These are phyloP conservation scores for Sugiyamaella sp. DNA, from an alignment of 1,139 yeast species.

Conservation along the genomic window DNA sequence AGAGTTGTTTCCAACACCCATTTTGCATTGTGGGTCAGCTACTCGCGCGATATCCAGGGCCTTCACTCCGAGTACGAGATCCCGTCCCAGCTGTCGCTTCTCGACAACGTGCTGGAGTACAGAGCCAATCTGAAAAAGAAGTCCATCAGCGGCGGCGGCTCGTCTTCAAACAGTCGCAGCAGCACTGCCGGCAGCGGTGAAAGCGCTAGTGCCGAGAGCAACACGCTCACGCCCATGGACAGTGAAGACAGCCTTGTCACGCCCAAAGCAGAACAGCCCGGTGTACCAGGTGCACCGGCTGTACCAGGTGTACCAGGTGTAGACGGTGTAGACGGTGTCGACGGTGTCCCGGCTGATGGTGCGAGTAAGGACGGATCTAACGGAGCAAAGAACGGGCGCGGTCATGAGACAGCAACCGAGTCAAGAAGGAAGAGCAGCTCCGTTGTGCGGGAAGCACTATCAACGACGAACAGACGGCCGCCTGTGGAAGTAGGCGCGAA, in stretches of 20 bases:
- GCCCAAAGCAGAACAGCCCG: conserved; percentile 1
- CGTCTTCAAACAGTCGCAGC: conserved; percentile 27
- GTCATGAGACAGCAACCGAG: too few relatives aligned
- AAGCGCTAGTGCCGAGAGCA: conserved; percentile 9
- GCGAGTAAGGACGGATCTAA: too few relatives aligned
- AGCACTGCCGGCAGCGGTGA: conserved; percentile 24
- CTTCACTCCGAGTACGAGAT: conserved; percentile 39
- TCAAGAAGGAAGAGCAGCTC: too few relatives aligned
- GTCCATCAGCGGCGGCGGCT: conserved; percentile 17
- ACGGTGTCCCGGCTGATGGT: too few relatives aligned
- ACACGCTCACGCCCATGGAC: conserved; percentile 16
- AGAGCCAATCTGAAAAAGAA: conserved; percentile 28
- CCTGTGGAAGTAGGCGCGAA: conserved; percentile 40
- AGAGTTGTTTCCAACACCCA: conserved; percentile 65
- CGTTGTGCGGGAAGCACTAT: neutral
- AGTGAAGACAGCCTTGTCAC: conserved; percentile 18
- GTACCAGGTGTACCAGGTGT: too few relatives aligned
- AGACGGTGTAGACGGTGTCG: too few relatives aligned
- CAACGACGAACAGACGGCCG: conserved; percentile 8
- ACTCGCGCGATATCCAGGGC: conserved; percentile 50
- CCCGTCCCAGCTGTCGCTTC: conserved; percentile 61
- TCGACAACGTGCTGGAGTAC: conserved; percentile 41
- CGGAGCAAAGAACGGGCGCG: too few relatives aligned
- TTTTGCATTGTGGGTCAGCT: conserved; percentile 84
- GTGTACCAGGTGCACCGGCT: too few relatives aligned